phyloP scores from a whole-genome alignment of 2,329 filamentous ascomycete species.

The Aspergillus melleus region DNA sequence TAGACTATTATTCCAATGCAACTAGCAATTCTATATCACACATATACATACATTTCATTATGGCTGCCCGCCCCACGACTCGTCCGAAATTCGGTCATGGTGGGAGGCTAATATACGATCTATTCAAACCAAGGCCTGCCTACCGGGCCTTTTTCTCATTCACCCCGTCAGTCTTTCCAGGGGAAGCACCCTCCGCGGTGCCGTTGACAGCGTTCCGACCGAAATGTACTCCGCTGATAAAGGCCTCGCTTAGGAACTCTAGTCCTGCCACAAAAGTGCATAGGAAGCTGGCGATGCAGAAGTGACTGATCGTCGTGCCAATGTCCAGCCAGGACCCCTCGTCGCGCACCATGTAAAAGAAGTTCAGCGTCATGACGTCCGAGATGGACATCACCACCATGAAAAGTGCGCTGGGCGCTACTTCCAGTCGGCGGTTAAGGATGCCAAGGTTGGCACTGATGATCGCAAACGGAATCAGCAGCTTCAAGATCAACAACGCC shows the following conservation, averaged over 20 bases:
- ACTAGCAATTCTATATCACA: neutral
- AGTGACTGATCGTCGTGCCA: constrained; percentile 93
- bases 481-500: constrained; percentile 80
- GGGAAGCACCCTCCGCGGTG: neutral
- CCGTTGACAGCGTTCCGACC: constrained; percentile 17
- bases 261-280: constrained; percentile 88
- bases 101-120: neutral
- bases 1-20: neutral
- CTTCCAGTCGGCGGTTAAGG: constrained; percentile 77
- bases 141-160: neutral
- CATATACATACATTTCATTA: neutral
- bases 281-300: constrained; percentile 84
- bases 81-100: no score
- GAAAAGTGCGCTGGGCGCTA: constrained; percentile 86
- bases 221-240: constrained; percentile 76
- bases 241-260: constrained; percentile 80
- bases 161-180: neutral
- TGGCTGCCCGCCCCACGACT: neutral
- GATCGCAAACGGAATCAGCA: constrained; percentile 89
- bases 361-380: constrained; percentile 89
- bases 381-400: constrained; percentile 92
- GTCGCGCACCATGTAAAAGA: constrained; percentile 97
- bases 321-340: constrained; percentile 98
- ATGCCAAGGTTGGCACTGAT: constrained; percentile 94
- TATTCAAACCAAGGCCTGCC: neutral